Conservation (phyloP, 371 early-diverging fungal species). For the Rhizopus delemar region DNA sequence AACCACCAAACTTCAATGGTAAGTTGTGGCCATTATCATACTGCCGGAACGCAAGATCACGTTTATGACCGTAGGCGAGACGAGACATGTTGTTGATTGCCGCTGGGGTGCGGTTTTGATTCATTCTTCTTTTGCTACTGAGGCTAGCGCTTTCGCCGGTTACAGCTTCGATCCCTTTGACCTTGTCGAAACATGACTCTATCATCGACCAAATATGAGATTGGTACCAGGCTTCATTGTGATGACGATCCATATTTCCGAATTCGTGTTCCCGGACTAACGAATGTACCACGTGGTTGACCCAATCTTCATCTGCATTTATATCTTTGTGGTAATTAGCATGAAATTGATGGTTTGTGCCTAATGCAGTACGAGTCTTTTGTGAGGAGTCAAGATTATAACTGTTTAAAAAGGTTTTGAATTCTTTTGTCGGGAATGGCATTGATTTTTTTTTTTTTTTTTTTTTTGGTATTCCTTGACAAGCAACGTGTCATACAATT, state of each 20-base stretch:
- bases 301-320: slow-evolving; percentile 9
- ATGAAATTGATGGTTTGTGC: slow-evolving; percentile 8
- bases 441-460: too few species aligned
- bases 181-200: slow-evolving; percentile 9
- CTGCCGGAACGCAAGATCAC: slow-evolving; percentile 13
- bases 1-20: slow-evolving; percentile 15
- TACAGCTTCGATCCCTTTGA: slow-evolving; percentile 7
- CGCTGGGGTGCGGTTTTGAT: background rate
- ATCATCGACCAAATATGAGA: slow-evolving; percentile 22
- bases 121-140: slow-evolving; percentile 3
- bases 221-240: slow-evolving; percentile 21
- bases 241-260: slow-evolving; percentile 13
- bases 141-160: background rate
- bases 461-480: too few species aligned
- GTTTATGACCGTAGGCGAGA: slow-evolving; percentile 4
- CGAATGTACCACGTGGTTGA: slow-evolving; percentile 5
- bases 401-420: slow-evolving; percentile 8
- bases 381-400: slow-evolving; percentile 8
- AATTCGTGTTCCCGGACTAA: slow-evolving; percentile 14
- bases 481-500: too few species aligned
- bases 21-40: slow-evolving; percentile 5
- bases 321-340: slow-evolving; percentile 9
- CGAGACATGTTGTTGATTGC: background rate
- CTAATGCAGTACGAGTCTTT: slow-evolving; percentile 4
- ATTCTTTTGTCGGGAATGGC: slow-evolving; percentile 4